Percentiles rank a stretch among this genome's conserved stretches.
phyloP scores from a whole-genome alignment of 1,284 basidiomycete species.

The Porogramme epimiltina region DNA sequence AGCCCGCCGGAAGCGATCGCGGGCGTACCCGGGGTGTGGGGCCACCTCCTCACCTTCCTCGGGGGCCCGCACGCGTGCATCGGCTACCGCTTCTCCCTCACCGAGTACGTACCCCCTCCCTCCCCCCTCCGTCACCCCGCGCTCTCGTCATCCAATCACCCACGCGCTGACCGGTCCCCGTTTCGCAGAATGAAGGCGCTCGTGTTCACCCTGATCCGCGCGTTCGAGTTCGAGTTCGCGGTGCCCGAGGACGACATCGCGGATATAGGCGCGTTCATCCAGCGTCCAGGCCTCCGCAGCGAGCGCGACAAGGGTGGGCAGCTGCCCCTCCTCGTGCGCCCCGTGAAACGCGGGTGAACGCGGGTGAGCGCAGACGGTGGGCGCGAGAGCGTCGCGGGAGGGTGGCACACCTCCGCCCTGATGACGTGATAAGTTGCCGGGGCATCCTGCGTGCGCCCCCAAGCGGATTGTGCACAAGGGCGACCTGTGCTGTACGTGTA shows the following conservation, averaged over 20 bases:
- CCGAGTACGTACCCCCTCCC: constrained; percentile 47
- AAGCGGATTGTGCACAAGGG: no score
- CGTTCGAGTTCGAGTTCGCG: constrained; percentile 57
- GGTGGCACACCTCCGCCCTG: background rate
- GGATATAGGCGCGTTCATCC: constrained; percentile 12
- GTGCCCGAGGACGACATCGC: constrained; percentile 32
- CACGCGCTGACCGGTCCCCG: constrained; percentile 32
- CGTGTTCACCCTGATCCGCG: constrained; percentile 57
- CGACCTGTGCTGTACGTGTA: no score
- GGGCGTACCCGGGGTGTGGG: constrained; percentile 59
- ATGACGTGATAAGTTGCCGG: background rate
- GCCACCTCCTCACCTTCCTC: constrained; percentile 61
- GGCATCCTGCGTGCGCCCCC: no score
- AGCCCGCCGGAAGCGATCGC: constrained; percentile 44
- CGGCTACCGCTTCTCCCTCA: constrained; percentile 70
- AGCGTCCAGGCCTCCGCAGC: constrained; percentile 19
- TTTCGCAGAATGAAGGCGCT: constrained; percentile 57
- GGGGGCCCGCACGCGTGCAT: constrained; percentile 65
- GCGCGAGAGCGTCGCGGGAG: background rate
- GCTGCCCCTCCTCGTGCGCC: constrained; percentile 24
- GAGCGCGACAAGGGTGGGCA: constrained; percentile 14
- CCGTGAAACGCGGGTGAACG: background rate
- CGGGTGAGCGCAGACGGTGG: background rate
- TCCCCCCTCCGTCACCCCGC: background rate
- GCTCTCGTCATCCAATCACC: constrained; percentile 41